Evolutionary conservation across 129 eudicot species (phyloP).

Genomic region (Cynara cardunculus): DNA sequence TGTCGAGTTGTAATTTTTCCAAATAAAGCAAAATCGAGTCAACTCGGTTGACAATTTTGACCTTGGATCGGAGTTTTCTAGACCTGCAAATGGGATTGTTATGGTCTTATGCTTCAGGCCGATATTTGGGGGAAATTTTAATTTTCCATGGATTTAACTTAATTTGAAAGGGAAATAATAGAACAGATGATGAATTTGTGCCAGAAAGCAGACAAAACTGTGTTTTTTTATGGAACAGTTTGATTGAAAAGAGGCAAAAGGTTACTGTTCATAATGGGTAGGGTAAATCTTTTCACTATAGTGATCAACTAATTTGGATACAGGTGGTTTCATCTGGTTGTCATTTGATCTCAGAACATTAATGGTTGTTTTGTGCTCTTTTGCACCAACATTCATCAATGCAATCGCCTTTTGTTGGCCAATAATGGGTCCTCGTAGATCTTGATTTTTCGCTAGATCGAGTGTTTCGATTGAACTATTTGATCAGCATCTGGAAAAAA

Average conservation of each 20-base stretch:
- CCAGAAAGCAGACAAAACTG: background rate
- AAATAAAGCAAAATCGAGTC: background rate
- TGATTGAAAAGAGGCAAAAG: background rate
- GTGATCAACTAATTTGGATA: background rate
- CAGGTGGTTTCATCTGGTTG: background rate
- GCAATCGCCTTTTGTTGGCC: background rate
- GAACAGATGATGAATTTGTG: background rate
- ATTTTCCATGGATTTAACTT: background rate
- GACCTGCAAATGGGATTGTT: background rate
- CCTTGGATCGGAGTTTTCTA: background rate
- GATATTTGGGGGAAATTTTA: background rate
- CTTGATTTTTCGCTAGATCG: background rate
- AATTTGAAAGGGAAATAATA: background rate
- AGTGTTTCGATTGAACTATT: background rate
- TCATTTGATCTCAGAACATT: background rate
- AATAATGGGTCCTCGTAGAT: background rate
- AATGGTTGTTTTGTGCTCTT: background rate
- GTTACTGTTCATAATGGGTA: background rate
- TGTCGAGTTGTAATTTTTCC: background rate
- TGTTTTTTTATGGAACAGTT: background rate
- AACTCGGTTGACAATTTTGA: conserved; percentile 1
- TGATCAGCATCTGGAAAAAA: background rate
- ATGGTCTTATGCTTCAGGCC: background rate
- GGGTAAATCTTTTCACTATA: background rate
- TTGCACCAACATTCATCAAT: background rate